Evolutionary conservation across 2,329 filamentous ascomycete genomes (phyloP), one percentile per base, ranked within the genome.

Genomic region (Fusarium domesticum): DNA sequence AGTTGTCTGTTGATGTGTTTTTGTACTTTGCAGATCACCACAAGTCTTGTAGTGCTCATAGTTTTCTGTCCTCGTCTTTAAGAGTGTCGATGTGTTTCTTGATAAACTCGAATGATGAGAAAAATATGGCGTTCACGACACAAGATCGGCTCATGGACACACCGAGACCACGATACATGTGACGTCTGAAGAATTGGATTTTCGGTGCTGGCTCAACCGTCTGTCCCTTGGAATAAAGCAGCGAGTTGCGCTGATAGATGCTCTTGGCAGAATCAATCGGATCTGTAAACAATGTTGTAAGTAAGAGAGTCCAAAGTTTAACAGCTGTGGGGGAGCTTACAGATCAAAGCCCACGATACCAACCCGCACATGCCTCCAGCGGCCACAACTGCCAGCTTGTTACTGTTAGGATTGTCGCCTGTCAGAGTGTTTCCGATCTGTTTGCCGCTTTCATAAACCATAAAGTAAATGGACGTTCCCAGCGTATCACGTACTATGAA

Each of bases 61-160:
- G 15, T 6, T 17, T 31, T 44, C 31, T 50, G 28, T 51, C 47
- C 17, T 65, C 58, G 38, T 80, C 75, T 31, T 80, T 75, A 52
- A 78, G 68, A 8, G 70, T 66, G 60, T 78, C 76, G 66, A 83
- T 80, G 53, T 75, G 74, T 64, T 83, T 84, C 71, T 93, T 93
- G 58, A 88, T 78, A 58, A 89, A 84, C 69, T 95, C 89, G 64
- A 93, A 95, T 31, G 84, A 85, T 34, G 87, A 90, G 70, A 95
- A 95, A 75, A 95, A 95, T 59, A 95, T 87, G 54, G 88, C 87
- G 64, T 95, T 95, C 56, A 93, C 83, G 40, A 89, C 75, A 59
- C 86, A 90, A 11, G 87, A 91, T 43, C 89, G 83, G 54, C 81
- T 78, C 83, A 93, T 91, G 30, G 87, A 91, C 18, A 93, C 88